These are phyloP conservation scores for Corchorus olitorius DNA, from an alignment of 345 rosid genomes.

Conservation along the genomic window DNA sequence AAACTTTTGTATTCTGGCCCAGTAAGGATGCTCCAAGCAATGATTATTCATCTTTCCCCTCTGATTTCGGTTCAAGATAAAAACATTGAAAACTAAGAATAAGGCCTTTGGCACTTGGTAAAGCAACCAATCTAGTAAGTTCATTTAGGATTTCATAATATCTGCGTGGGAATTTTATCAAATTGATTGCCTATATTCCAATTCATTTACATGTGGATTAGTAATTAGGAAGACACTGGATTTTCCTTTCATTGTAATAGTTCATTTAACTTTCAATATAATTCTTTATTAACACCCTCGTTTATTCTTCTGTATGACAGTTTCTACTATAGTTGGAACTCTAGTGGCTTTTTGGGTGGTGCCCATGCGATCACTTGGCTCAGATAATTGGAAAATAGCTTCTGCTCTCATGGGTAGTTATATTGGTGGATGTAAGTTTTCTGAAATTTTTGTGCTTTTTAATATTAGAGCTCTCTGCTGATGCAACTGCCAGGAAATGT, in stretches of 20 bases:
- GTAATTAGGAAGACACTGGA: not conserved
- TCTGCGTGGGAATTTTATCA: not conserved
- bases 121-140: not conserved
- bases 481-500: constrained; percentile 10
- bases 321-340: constrained; percentile 69
- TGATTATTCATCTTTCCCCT: not conserved
- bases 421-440: constrained; percentile 75
- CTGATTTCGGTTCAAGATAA: not conserved
- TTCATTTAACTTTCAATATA: not conserved
- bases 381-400: constrained; percentile 90
- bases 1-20: not conserved
- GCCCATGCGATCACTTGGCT: constrained; percentile 90
- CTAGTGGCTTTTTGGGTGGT: constrained; percentile 66
- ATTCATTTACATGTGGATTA: not conserved
- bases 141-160: not conserved
- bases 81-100: not conserved
- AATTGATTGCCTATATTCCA: not conserved
- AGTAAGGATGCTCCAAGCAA: not conserved
- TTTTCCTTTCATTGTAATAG: not conserved
- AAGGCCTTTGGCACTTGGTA: not conserved
- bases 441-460: constrained; percentile 11
- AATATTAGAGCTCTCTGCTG: constrained; percentile 23
- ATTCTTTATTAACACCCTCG: not conserved
- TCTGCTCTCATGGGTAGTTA: constrained; percentile 92
- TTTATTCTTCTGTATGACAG: constrained; percentile 44